These are phyloP conservation scores for Pseudoperonospora humuli DNA, from an alignment of 352 stramenopile species.

Conservation along the genomic window DNA sequence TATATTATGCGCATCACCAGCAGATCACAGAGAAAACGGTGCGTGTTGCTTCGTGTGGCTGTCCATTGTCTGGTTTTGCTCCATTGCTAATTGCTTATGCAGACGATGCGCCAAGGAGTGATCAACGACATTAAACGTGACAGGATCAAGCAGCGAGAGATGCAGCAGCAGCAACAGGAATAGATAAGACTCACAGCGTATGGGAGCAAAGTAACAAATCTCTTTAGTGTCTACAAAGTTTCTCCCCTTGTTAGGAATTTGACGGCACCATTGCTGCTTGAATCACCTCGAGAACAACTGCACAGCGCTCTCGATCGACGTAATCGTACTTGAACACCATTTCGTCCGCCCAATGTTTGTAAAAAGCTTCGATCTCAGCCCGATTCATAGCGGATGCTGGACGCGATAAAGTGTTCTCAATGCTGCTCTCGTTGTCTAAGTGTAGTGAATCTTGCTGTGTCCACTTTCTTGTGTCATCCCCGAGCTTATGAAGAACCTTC, in stretches of 20 bases:
- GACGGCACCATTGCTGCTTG: background rate
- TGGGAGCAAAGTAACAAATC: constrained; percentile 2
- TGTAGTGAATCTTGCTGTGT: background rate
- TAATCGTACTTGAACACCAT: constrained; percentile 49
- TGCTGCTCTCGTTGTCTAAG: background rate
- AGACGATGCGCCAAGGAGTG: constrained; percentile 67
- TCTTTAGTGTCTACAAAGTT: background rate
- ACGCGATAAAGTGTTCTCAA: background rate
- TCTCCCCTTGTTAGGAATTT: background rate
- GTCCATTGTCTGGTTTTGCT: background rate
- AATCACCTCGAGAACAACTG: constrained; percentile 14
- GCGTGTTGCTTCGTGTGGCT: background rate
- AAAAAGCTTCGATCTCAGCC: constrained; percentile 21
- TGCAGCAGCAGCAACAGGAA: constrained; percentile 32
- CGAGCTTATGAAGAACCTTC: constrained; percentile 2
- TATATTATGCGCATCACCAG: constrained; percentile 79
- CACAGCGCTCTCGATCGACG: constrained; percentile 24
- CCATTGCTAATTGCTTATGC: constrained; percentile 8
- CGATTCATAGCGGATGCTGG: background rate
- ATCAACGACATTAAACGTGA: constrained; percentile 79
- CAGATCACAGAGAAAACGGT: constrained; percentile 69
- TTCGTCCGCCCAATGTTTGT: constrained; percentile 28
- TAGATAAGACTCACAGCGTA: constrained; percentile 12
- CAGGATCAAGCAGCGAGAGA: constrained; percentile 41
- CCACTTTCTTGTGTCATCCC: background rate